Evolutionary conservation across 768 basidiomycete genomes (phyloP).

Genomic region (Psilocybe tampanensis): DNA sequence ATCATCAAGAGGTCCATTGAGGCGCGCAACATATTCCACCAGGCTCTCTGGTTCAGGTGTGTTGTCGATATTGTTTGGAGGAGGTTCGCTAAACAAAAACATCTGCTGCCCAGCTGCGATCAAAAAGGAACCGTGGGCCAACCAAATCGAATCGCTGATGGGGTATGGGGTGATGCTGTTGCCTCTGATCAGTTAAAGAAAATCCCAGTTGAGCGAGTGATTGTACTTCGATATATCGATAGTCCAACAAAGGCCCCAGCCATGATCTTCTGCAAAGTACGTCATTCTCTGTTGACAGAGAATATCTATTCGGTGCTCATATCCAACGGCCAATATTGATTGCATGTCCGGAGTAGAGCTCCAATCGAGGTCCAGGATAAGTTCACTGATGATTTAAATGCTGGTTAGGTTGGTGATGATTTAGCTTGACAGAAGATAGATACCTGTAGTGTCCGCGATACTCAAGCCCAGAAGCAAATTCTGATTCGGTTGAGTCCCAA

Average conservation of each 20-base stretch:
- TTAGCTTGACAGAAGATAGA: neutral
- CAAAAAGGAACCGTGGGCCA: conserved; percentile 79
- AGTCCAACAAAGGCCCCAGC: conserved; percentile 73
- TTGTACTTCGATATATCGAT: conserved; percentile 72
- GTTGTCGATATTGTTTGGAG: conserved; percentile 10
- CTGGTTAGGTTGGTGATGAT: neutral
- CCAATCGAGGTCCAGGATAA: conserved; percentile 89
- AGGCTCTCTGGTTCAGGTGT: conserved; percentile 44
- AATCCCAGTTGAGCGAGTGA: conserved; percentile 4
- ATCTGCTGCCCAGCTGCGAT: conserved; percentile 85
- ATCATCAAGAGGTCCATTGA: conserved; percentile 86
- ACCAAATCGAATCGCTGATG: conserved; percentile 92
- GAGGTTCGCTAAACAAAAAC: conserved; percentile 69
- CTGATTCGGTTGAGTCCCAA: conserved; percentile 95
- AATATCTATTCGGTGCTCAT: conserved; percentile 75
- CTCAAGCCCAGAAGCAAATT: conserved; percentile 91
- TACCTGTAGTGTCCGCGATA: conserved; percentile 61
- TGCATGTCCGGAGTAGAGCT: conserved; percentile 88
- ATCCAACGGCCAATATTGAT: conserved; percentile 91
- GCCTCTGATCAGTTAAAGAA: conserved; percentile 4
- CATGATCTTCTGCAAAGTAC: conserved; percentile 82
- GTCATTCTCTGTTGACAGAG: conserved; percentile 93
- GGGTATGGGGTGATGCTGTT: conserved; percentile 74
- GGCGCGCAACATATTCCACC: conserved; percentile 80
- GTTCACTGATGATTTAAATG: conserved; percentile 40